These are phyloP conservation scores for Fonsecaea erecta DNA, from an alignment of 2,329 filamentous ascomycete species.

Conservation along the genomic window DNA sequence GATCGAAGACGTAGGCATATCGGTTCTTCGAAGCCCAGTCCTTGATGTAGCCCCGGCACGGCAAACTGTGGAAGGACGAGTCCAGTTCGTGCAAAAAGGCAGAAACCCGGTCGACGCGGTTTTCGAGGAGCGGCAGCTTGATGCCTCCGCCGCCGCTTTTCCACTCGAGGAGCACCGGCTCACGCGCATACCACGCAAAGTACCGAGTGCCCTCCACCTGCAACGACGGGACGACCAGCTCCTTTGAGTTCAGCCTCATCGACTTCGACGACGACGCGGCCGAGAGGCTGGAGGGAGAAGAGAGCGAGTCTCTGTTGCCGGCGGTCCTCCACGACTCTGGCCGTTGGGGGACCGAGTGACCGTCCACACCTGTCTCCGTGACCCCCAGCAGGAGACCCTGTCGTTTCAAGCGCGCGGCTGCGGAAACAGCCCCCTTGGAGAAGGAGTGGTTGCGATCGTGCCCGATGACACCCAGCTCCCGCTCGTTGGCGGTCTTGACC, in stretches of 20 bases:
- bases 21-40: not conserved
- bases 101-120: conserved; percentile 1
- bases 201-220: not conserved
- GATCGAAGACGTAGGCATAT: conserved; percentile 8
- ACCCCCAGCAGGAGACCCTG: conserved; percentile 3
- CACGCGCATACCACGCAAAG: conserved; percentile 6
- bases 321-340: not conserved
- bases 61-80: conserved; percentile 1
- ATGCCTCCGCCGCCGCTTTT: not conserved
- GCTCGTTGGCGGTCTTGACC: conserved; percentile 7
- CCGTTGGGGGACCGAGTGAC: not conserved
- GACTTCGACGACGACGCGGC: not conserved
- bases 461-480: not conserved
- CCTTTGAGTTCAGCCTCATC: not conserved
- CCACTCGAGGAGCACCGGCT: conserved; percentile 4
- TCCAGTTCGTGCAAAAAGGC: conserved; percentile 6
- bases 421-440: conserved; percentile 2
- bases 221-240: not conserved
- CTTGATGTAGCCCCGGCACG: conserved; percentile 2
- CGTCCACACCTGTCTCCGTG: not conserved
- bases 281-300: not conserved
- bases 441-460: not conserved
- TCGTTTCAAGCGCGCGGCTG: not conserved
- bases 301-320: not conserved
- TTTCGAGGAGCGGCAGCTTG: not conserved